Base-by-base conservation (phyloP, 1,284 basidiomycete genomes). In the Taiwanofungus camphoratus region DNA sequence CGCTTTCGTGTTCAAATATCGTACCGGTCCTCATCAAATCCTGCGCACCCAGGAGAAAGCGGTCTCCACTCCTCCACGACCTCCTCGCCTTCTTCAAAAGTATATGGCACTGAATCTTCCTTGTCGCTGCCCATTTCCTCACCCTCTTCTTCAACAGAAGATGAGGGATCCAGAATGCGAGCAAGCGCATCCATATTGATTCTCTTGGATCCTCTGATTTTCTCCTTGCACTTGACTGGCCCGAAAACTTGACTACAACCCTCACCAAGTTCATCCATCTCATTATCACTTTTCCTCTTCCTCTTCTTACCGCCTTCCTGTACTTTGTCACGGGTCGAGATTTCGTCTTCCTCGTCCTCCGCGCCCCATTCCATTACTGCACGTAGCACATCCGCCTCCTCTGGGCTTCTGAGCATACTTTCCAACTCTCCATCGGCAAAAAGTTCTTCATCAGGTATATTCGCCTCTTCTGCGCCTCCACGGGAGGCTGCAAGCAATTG, bases 401-500 rank as follows among this genome's bases (percentile, higher is more conserved):
- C 62, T 8, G 61, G 58, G 22, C 36, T 54, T 32, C 72, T 53
- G 9, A 74, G 35, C 15, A 72, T 19, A 4, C 57, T 63, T 36
- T 73, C 72, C 12, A 74, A 46, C 47, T 73, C 71, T 20, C 66
- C 70, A 20, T 62, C 60, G 6, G 55, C 59, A 38, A 73, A 73
- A 31, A 73, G 56, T 37, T 74, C 72, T 22, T 74, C 69, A 41
- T 73, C 72, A 4, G 52, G 41, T 16, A 74, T 61, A 20, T 57
- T 43, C 6, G 54, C 50, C 26, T 67, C 68, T 4, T 60, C 58
- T 19, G 67, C 66, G 4, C 75, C 76, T 39, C 80, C 76, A 32
- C 80, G 74, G 29, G 67, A 63, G 8, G 68, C 61, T 0, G 67
- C 60, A 21, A 87, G 69, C 15, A 79, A 60, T 53, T 86, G 79